Conservation (phyloP, 106 monocot species). For the Dendrobium officinale region DNA sequence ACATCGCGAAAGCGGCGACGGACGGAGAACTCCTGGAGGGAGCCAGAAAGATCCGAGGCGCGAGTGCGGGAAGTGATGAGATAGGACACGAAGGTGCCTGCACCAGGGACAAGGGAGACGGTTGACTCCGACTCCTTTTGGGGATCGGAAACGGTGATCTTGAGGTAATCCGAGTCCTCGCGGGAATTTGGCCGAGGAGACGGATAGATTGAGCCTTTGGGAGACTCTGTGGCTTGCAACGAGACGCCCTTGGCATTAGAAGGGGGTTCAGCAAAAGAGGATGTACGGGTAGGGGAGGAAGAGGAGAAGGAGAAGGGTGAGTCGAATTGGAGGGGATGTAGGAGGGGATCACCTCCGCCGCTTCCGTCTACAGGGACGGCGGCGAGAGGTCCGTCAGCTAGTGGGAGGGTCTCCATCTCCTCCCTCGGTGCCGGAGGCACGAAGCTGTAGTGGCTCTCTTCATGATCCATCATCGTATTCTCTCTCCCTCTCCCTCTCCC, state of each 20-base stretch:
- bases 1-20: slow-evolving; percentile 86
- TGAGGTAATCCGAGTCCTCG: slow-evolving; percentile 27
- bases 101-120: slow-evolving; percentile 59
- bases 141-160: slow-evolving; percentile 75
- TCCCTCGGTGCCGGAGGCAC: slow-evolving; percentile 19
- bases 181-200: neutral
- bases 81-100: slow-evolving; percentile 66
- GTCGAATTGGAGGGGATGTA: slow-evolving; percentile 17
- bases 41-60: neutral
- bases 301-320: slow-evolving; percentile 8
- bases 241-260: slow-evolving; percentile 46
- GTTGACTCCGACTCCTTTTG: slow-evolving; percentile 62
- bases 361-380: slow-evolving; percentile 12
- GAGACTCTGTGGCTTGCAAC: slow-evolving; percentile 8
- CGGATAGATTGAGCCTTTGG: neutral
- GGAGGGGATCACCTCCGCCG: slow-evolving; percentile 34
- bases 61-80: slow-evolving; percentile 43
- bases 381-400: slow-evolving; percentile 25
- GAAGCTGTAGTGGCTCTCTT: neutral
- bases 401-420: slow-evolving; percentile 57
- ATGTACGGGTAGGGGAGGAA: neutral
- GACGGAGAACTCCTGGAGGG: slow-evolving; percentile 32
- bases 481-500: neutral
- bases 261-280: slow-evolving; percentile 39
- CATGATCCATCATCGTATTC: neutral